Base-by-base conservation (phyloP, 805 yeast species). In the Phaffomyces opuntiae region DNA sequence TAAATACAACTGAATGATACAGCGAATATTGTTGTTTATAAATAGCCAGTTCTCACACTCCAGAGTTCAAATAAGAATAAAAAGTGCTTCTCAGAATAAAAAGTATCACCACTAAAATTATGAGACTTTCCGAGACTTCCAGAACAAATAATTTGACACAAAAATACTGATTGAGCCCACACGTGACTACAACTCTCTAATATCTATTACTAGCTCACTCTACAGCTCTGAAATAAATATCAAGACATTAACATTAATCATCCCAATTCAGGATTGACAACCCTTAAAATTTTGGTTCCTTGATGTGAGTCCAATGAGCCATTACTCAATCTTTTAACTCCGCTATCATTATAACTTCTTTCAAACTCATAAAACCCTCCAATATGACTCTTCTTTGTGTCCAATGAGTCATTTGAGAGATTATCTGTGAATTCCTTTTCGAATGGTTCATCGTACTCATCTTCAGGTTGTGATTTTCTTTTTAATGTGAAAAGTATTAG, bases 391-490 rank as follows among this genome's bases (percentile, higher is more conserved):
- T 19, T 35, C 5, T 35, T 17, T 17, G 37, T 14, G 16, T 35
- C 24, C 5, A 21, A 21, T 6, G 7, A 21, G 19, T 17, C 19
- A 17, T 17, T 17, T 17, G 19, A 17, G 19, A 17, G 19, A 17
- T 17, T 17, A 17, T 17, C 19, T 17, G 19, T 75, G 80, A 1
- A 78, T 80, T 46, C 76, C 57, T n/a, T 79, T 74, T 16, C 79
- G 77, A 48, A 17, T 17, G 19, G 19, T 3, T 17, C 19, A 25
- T 47, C n/a, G 13, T 14, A 13, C 16, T 14, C 47, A 34, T 51
- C 54, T 14, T 53, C 54, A 29, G 45, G 51, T 5, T 50, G 16
- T 9, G 36, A 13, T 32, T 46, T 40, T 24, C 56, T 51, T 13
- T 37, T 21, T 17, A 49, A 47, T 8, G 48, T 31, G 48, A 47